A percentile compares a stretch with the other conserved stretches of the same genome.
These are phyloP conservation scores for Colletotrichum scovillei DNA, from an alignment of 2,329 filamentous ascomycete species.

Conservation along the genomic window DNA sequence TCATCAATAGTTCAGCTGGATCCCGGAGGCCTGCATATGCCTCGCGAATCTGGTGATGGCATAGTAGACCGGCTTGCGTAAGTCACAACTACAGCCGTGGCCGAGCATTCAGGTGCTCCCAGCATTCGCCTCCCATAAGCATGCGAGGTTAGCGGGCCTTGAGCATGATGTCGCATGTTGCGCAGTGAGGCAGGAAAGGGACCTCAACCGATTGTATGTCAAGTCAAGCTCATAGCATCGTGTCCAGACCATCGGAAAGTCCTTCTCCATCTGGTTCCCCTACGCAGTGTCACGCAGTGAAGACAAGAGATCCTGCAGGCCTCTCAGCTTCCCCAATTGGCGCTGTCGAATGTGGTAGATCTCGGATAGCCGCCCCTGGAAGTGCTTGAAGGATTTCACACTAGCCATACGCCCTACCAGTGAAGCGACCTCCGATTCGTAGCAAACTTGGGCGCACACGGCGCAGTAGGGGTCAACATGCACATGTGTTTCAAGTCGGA, in stretches of 20 bases:
- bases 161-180: neutral
- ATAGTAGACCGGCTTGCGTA: neutral
- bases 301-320: neutral
- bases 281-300: neutral
- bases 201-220: neutral
- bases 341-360: neutral
- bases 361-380: neutral
- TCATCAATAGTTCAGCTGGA: neutral
- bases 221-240: neutral
- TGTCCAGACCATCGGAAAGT: neutral
- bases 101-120: neutral
- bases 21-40: neutral
- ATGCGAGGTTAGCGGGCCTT: neutral
- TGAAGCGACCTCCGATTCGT: neutral
- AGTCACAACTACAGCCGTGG: neutral
- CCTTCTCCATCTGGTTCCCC: neutral
- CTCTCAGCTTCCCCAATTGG: neutral
- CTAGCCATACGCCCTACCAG: neutral
- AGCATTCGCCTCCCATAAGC: neutral
- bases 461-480: neutral
- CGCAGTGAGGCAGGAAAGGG: neutral
- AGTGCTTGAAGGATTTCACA: neutral
- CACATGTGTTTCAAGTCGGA: neutral
- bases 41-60: neutral
- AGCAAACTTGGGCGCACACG: neutral